Percentiles rank a stretch among this genome's conserved stretches.
Evolutionary conservation across 306 rosid genomes (phyloP).

Genomic region (Gastrolobium bilobum): DNA sequence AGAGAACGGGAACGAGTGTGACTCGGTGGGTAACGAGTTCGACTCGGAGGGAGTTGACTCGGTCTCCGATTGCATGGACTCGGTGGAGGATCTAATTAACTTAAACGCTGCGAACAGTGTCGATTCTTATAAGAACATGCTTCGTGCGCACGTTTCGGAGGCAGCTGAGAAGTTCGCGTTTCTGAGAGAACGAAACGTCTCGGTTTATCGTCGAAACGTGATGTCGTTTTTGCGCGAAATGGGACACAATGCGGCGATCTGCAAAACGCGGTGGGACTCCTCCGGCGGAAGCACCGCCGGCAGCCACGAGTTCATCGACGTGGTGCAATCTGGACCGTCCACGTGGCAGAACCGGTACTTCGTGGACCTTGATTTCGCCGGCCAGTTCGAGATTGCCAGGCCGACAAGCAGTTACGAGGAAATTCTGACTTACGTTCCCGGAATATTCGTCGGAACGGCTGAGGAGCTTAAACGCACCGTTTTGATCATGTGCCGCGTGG

Average conservation of each 20-base stretch:
- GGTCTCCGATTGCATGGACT: conserved; percentile 43
- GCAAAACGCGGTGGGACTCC: conserved; percentile 80
- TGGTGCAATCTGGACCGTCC: conserved; percentile 45
- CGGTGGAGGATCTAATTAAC: conserved; percentile 44
- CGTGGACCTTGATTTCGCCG: conserved; percentile 60
- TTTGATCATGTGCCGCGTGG: conserved; percentile 58
- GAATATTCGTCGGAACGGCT: conserved; percentile 58
- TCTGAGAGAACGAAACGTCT: conserved; percentile 37
- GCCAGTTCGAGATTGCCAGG: conserved; percentile 47
- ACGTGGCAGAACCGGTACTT: conserved; percentile 61
- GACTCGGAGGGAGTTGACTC: conserved; percentile 69
- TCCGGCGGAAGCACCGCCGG: conserved; percentile 64
- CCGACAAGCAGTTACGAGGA: conserved; percentile 45
- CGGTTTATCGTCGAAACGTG: conserved; percentile 55
- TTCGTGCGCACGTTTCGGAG: conserved; percentile 59
- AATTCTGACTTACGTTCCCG: conserved; percentile 58
- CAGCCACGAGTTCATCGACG: conserved; percentile 77
- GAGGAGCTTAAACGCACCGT: conserved; percentile 75
- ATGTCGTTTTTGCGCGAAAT: conserved; percentile 66
- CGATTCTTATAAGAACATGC: conserved; percentile 57
- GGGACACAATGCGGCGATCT: conserved; percentile 83
- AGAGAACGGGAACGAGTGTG: conserved; percentile 1
- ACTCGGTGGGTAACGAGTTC: conserved; percentile 34
- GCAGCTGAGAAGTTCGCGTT: conserved; percentile 54
- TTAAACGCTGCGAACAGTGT: background rate